phyloP scores from a whole-genome alignment of 2,329 filamentous ascomycete genomes.

The Venturia pyrina region DNA sequence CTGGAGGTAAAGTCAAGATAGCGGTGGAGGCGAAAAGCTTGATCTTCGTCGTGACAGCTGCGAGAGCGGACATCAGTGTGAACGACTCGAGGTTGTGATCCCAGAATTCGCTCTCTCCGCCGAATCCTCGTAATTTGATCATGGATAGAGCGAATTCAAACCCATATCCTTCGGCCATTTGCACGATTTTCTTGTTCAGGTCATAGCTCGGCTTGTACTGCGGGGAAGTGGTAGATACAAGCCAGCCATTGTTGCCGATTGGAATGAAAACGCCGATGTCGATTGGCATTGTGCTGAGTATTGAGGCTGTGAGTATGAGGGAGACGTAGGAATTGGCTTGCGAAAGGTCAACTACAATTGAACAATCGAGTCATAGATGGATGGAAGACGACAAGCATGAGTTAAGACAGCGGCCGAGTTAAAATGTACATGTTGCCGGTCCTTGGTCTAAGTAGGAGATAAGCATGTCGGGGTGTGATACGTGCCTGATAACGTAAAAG shows the following conservation, averaged over 20 bases:
- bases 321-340: not conserved
- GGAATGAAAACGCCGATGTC: conserved; percentile 23
- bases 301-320: not conserved
- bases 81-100: conserved; percentile 27
- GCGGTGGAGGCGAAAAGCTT: conserved; percentile 25
- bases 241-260: conserved; percentile 27
- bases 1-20: conserved; percentile 23
- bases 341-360: not conserved
- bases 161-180: not conserved
- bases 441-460: not conserved
- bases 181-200: conserved; percentile 6
- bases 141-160: conserved; percentile 7
- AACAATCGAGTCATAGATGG: not conserved
- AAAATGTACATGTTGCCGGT: not conserved
- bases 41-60: conserved; percentile 25
- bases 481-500: not conserved
- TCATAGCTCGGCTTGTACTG: conserved; percentile 25
- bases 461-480: not conserved
- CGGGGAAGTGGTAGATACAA: conserved; percentile 23
- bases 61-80: conserved; percentile 25
- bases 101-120: conserved; percentile 25
- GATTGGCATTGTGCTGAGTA: not conserved
- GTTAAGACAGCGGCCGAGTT: not conserved
- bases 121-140: conserved; percentile 7
- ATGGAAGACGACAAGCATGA: not conserved